phyloP scores from a whole-genome alignment of 208 protist genomes.

The Trichomonas tenax region DNA sequence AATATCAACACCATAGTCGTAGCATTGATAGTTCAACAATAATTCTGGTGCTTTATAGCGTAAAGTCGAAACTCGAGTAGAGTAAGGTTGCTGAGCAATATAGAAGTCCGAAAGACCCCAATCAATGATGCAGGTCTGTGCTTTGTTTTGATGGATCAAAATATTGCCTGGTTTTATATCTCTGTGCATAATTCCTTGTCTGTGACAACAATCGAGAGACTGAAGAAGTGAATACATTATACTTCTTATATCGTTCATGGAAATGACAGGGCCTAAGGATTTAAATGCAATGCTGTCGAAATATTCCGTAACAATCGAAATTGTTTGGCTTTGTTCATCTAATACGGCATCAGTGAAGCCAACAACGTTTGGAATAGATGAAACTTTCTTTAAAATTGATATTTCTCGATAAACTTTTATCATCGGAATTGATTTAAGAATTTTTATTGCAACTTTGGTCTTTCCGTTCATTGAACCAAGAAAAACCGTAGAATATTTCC shows the following conservation, averaged over 20 bases:
- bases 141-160: conserved; percentile 88
- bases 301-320: conserved; percentile 13
- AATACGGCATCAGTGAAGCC: neutral
- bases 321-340: neutral
- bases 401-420: neutral
- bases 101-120: conserved; percentile 95
- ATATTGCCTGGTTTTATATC: conserved; percentile 98
- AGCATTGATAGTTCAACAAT: conserved; percentile 83
- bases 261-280: neutral
- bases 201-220: neutral
- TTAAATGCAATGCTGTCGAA: neutral
- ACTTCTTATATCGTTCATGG: neutral
- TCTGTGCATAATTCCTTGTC: conserved; percentile 87
- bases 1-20: conserved; percentile 97
- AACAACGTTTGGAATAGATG: neutral
- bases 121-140: conserved; percentile 71
- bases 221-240: neutral
- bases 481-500: conserved; percentile 4
- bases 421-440: neutral
- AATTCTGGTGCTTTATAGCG: conserved; percentile 96
- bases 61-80: conserved; percentile 91
- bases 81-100: conserved; percentile 76
- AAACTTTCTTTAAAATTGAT: neutral
- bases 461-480: neutral
- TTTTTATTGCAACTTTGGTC: neutral